These are phyloP conservation scores for Alternaria consortialis DNA, from an alignment of 2,329 filamentous ascomycete species.

Conservation along the genomic window DNA sequence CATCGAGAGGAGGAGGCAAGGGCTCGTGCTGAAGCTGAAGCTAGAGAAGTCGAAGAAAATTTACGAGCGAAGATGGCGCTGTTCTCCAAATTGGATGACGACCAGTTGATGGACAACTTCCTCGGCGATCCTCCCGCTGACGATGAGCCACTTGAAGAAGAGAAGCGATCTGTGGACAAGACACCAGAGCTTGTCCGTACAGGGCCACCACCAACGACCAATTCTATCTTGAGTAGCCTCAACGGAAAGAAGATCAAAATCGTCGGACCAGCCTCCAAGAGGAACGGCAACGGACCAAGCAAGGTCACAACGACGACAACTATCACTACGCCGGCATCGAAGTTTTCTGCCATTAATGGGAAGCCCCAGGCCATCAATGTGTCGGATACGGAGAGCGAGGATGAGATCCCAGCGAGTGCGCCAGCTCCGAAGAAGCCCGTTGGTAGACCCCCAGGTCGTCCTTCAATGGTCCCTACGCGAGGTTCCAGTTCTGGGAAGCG, in stretches of 20 bases:
- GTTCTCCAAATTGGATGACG: slow-evolving; percentile 42
- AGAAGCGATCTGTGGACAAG: slow-evolving; percentile 9
- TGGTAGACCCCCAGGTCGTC: slow-evolving; percentile 28
- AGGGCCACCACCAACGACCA: slow-evolving; percentile 30
- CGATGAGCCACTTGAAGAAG: slow-evolving; percentile 25
- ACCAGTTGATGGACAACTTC: slow-evolving; percentile 39
- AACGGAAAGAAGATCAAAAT: slow-evolving; percentile 50
- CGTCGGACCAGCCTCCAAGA: slow-evolving; percentile 35
- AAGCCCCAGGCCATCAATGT: slow-evolving; percentile 30
- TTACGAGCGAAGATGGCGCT: slow-evolving; percentile 46
- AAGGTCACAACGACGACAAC: slow-evolving; percentile 26
- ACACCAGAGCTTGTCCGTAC: slow-evolving; percentile 13
- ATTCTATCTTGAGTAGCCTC: slow-evolving; percentile 43
- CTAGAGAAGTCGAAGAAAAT: slow-evolving; percentile 45
- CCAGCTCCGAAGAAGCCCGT: slow-evolving; percentile 30
- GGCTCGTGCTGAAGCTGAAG: slow-evolving; percentile 31
- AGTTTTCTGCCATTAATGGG: slow-evolving; percentile 32
- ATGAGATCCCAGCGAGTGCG: slow-evolving; percentile 44
- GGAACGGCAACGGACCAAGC: slow-evolving; percentile 17
- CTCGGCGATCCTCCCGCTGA: slow-evolving; percentile 36
- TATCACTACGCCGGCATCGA: slow-evolving; percentile 19
- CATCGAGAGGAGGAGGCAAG: slow-evolving; percentile 33
- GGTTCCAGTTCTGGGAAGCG: slow-evolving; percentile 32
- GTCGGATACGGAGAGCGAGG: slow-evolving; percentile 43
- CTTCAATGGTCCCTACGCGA: slow-evolving; percentile 35